Conservation (phyloP, 2,329 filamentous ascomycete genomes). For the Paracoccidioides lutzii region DNA sequence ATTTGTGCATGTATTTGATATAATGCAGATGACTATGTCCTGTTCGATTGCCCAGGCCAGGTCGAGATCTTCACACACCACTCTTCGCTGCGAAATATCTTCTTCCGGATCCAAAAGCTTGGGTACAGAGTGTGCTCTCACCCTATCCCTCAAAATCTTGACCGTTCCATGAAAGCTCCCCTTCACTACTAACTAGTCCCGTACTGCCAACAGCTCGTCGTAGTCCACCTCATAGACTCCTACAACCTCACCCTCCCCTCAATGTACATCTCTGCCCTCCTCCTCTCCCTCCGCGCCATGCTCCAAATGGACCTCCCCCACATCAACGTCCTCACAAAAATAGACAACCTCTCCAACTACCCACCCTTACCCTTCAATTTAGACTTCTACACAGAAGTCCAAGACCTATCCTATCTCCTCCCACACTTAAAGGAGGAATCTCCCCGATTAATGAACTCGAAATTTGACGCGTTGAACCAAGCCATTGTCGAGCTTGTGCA, state of each 20-base stretch:
- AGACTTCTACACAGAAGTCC: constrained; percentile 94
- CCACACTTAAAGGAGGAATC: constrained; percentile 70
- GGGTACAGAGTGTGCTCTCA: constrained; percentile 66
- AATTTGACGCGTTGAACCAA: constrained; percentile 73
- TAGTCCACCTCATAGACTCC: constrained; percentile 85
- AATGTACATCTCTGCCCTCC: constrained; percentile 84
- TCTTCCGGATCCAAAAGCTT: constrained; percentile 77
- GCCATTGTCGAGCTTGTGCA: constrained; percentile 79
- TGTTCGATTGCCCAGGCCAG: constrained; percentile 95
- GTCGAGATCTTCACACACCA: constrained; percentile 97
- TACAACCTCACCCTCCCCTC: constrained; percentile 88
- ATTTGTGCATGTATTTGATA: neutral
- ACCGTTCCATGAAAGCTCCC: neutral
- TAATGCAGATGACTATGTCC: constrained; percentile 62
- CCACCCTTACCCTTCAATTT: constrained; percentile 85
- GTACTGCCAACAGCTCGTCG: constrained; percentile 57
- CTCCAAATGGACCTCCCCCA: constrained; percentile 95
- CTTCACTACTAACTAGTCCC: constrained; percentile 5
- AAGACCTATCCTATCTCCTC: constrained; percentile 75
- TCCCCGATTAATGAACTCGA: constrained; percentile 53
- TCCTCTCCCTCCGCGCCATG: constrained; percentile 90
- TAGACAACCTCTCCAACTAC: constrained; percentile 82
- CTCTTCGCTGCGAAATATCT: constrained; percentile 78
- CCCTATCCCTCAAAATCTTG: constrained; percentile 4
- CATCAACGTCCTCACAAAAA: constrained; percentile 92